Evolutionary conservation across 139 green algal species (phyloP).

Genomic region (Coccomyxa sp.): DNA sequence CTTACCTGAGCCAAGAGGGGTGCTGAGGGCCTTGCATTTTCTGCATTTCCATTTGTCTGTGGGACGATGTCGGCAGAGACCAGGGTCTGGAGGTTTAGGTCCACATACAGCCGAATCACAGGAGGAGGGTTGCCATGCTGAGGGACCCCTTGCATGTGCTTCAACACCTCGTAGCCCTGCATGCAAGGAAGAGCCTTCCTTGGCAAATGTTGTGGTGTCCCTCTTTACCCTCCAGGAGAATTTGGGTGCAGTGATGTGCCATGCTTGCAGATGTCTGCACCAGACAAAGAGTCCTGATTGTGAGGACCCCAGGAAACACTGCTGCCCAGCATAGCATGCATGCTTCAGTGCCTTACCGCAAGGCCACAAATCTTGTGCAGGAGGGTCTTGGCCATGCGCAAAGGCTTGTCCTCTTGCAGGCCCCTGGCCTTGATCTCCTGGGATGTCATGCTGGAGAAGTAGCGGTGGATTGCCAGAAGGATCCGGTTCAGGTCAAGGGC

Average conservation of each 20-base stretch:
- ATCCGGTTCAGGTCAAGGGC: constrained; percentile 70
- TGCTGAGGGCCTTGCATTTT: too few relatives aligned
- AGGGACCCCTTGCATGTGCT: constrained; percentile 34
- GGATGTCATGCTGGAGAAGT: constrained; percentile 80
- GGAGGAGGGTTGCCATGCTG: constrained; percentile 40
- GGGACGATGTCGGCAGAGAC: too few relatives aligned
- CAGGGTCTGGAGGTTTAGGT: constrained; percentile 84
- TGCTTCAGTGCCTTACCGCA: constrained; percentile 38
- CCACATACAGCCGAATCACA: constrained; percentile 92
- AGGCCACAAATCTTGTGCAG: constrained; percentile 89
- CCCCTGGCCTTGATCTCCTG: constrained; percentile 83
- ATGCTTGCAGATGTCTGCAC: too few relatives aligned
- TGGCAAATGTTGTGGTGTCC: background rate
- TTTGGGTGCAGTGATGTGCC: too few relatives aligned
- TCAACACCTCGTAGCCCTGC: background rate
- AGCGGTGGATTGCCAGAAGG: constrained; percentile 82
- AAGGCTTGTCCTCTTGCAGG: constrained; percentile 84
- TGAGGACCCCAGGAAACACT: too few relatives aligned
- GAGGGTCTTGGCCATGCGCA: constrained; percentile 97
- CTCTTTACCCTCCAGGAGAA: too few relatives aligned
- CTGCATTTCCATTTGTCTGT: too few relatives aligned
- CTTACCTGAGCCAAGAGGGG: too few relatives aligned
- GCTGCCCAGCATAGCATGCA: too few relatives aligned
- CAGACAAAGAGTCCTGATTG: too few relatives aligned
- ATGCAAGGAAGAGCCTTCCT: background rate